Evolutionary conservation across 352 stramenopile genomes (phyloP), one percentile per base, ranked within the genome.

Genomic region (Globisporangium yorkense): DNA sequence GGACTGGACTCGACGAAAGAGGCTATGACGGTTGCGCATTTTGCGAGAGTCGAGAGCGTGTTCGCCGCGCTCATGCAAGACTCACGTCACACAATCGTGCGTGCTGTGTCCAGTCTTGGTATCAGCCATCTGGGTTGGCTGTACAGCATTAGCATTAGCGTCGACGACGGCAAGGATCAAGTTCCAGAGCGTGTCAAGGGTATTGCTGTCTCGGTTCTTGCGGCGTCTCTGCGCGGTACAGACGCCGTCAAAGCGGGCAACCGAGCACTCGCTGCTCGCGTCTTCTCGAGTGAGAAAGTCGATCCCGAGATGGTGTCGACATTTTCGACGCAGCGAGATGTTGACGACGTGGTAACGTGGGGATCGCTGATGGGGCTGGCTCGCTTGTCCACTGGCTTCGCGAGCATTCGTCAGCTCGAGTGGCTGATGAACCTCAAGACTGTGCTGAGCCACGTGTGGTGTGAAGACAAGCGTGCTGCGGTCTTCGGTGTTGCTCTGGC

Each of bases 341-440:
- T 7, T 1, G 48, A 50, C 21, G 49, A 52, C 54, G 71, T 55
- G 35, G 51, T 64, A 20, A 57, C 44, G 33, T 84, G 74, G 74
- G 57, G 61, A 15, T 67, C 72, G 16, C 62, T 72, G 12, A 63
- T 80, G 49, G 72, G 65, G 1, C 29, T 84, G 49, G 61, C 65
- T 20, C 65, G 52, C 5, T 41, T 84, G 50, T 61, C 61, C 29
- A 52, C 33, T 41, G 62, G 61, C 9, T 76, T 84, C 39, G 54
- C 67, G 31, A 46, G 18, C 6, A 66, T 81, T 43, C 60, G 63
- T 39, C 53, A 63, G 7, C 31, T 74, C 50, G 54, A 70, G 21
- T 88, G 78, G 78, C 70, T 88, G 10, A 37, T 46, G 16, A 77
- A 77, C 47, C 10, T 86, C 21, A 72, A 53, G 45, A 37, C n/a